Evolutionary conservation across 768 basidiomycete species (phyloP), one percentile per base, ranked within the genome.

Genomic region (Favolaschia claudopus): DNA sequence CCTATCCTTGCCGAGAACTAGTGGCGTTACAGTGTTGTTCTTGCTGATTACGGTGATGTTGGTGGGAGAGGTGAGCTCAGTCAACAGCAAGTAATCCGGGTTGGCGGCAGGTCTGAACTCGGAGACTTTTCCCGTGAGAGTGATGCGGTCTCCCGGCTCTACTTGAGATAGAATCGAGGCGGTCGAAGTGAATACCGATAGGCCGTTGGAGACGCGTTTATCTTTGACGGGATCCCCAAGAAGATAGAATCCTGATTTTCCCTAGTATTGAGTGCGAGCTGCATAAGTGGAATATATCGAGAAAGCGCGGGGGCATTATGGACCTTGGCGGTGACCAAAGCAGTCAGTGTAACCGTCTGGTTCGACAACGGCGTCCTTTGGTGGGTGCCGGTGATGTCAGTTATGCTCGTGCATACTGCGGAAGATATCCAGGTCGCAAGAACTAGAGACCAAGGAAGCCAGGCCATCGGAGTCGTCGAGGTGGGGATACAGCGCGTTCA

Each of bases 251-350:
- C 58, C 58, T 7, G 47, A 44, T 31, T 42, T 34, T 8, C 59
- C 55, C 63, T 61, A 12, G 10, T 34, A 20, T 28, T 15, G 34
- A 25, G n/a, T n/a, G 25, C 39, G 39, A 9, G 7, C 10, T 20
- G 12, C 2, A 17, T 22, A 5, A 34, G 39, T 42, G 17, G 24
- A 42, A 10, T 10, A 10, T 9, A 20, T 8, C 10, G 17, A 22
- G 9, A 43, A 22, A 43, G 40, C 13, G 12, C n/a, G n/a, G 36
- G 20, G 38, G 20, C 28, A 50, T 24, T 7, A 60, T 67, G 29
- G 65, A 84, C 85, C 74, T 83, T 85, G 6, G 85, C 84, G 8
- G 82, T 81, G 0, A 85, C 83, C 6, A 83, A 59, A 15, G 82
- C 85, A 25, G 78, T 80, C 9, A 87, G 72, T 64, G 79, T 77